These are phyloP conservation scores for Vaccinium vitisidaea DNA, from an alignment of 148 eudicot species.

Conservation along the genomic window DNA sequence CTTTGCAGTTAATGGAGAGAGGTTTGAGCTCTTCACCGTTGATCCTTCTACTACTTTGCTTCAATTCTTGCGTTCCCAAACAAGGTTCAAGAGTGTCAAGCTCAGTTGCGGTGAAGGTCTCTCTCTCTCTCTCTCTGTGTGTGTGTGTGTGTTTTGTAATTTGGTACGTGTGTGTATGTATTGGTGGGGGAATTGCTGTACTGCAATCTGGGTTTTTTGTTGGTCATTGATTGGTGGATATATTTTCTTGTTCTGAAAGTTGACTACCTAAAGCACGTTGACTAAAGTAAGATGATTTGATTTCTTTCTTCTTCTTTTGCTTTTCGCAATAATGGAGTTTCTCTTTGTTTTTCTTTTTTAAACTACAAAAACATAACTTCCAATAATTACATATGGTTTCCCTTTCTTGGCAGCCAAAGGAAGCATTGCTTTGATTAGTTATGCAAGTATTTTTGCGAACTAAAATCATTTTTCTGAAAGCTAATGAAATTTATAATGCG, in stretches of 20 bases:
- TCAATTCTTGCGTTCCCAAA: slow-evolving; percentile 64
- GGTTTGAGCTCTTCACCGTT: slow-evolving; percentile 51
- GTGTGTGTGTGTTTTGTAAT: neutral
- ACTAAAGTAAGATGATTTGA: neutral
- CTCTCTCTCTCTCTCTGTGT: no score
- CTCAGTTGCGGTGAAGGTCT: slow-evolving; percentile 56
- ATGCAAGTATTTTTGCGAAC: neutral
- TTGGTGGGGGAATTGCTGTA: neutral
- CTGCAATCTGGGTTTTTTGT: neutral
- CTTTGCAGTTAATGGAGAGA: slow-evolving; percentile 53
- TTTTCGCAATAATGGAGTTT: slow-evolving; percentile 4
- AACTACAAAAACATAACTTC: neutral
- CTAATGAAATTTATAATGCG: neutral
- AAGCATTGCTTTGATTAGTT: neutral
- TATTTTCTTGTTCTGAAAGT: neutral
- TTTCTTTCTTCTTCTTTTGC: neutral
- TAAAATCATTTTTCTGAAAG: neutral
- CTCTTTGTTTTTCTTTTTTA: neutral
- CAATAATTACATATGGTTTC: neutral
- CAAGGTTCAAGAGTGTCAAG: slow-evolving; percentile 77
- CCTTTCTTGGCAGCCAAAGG: neutral
- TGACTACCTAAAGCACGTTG: neutral
- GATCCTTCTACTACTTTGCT: slow-evolving; percentile 77
- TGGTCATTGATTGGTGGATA: neutral
- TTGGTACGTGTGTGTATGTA: neutral